These are phyloP conservation scores for Kodamaea plutei DNA, from an alignment of 1,139 yeast species.

Conservation along the genomic window DNA sequence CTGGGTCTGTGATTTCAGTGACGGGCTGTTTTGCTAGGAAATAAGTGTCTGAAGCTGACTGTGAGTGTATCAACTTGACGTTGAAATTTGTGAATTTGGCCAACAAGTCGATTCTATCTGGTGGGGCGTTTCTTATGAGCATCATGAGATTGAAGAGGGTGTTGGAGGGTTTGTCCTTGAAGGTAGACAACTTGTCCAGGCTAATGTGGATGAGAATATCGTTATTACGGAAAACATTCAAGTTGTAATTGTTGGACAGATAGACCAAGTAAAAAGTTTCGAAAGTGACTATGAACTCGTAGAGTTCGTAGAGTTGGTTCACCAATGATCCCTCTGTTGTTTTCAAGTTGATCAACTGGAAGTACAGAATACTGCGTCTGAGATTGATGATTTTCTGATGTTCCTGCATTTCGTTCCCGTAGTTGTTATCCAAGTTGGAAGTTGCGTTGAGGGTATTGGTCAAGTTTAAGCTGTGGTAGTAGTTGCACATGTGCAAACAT, in stretches of 20 bases:
- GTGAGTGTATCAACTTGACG: slow-evolving; percentile 6
- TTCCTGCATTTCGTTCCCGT: slow-evolving; percentile 20
- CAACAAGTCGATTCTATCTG: slow-evolving; percentile 10
- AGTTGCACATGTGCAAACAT: slow-evolving; percentile 32
- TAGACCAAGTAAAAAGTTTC: slow-evolving; percentile 33
- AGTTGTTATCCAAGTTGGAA: slow-evolving; percentile 14
- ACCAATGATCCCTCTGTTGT: slow-evolving; percentile 19
- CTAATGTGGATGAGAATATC: slow-evolving; percentile 15
- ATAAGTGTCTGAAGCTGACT: slow-evolving; percentile 1
- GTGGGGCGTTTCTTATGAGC: slow-evolving; percentile 14
- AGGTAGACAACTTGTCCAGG: slow-evolving; percentile 10
- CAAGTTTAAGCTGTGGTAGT: slow-evolving; percentile 30
- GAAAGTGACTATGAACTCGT: slow-evolving; percentile 28
- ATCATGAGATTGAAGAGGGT: slow-evolving; percentile 13
- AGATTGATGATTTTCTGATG: slow-evolving; percentile 34
- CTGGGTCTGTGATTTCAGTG: slow-evolving; percentile 3
- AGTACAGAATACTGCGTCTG: slow-evolving; percentile 34
- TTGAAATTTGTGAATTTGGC: slow-evolving; percentile 15
- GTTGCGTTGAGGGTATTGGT: slow-evolving; percentile 16
- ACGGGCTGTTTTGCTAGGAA: slow-evolving; percentile 4
- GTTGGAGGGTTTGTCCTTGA: slow-evolving; percentile 10
- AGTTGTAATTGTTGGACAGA: slow-evolving; percentile 24
- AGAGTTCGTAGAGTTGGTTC: slow-evolving; percentile 32
- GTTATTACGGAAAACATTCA: slow-evolving; percentile 19
- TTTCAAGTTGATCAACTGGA: slow-evolving; percentile 30